A percentile compares a stretch with the other conserved stretches of the same genome.
phyloP scores from a whole-genome alignment of 331 rosid species.

The Dryas integrifolia region DNA sequence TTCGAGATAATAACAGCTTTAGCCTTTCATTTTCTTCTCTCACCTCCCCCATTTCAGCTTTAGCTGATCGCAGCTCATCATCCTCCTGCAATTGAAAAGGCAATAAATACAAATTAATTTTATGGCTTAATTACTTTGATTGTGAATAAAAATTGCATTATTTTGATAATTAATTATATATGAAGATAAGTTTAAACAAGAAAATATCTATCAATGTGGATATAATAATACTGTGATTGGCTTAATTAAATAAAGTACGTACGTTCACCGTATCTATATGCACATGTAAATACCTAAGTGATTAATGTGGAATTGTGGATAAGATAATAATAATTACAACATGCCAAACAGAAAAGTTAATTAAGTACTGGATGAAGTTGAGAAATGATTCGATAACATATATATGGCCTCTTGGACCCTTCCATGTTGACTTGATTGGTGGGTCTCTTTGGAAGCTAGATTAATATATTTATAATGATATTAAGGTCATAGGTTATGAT shows the following conservation, averaged over 20 bases:
- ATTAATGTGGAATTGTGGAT: no score
- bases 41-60: constrained; percentile 41
- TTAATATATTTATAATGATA: no score
- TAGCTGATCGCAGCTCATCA: constrained; percentile 32
- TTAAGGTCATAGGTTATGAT: neutral
- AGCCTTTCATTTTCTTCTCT: constrained; percentile 55
- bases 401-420: constrained; percentile 2
- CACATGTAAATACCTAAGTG: no score
- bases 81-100: constrained; percentile 23
- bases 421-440: neutral
- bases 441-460: constrained; percentile 1
- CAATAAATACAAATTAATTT: constrained; percentile 1
- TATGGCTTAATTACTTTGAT: no score
- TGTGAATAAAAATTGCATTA: no score
- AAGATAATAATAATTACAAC: no score
- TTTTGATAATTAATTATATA: no score
- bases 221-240: neutral
- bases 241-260: no score
- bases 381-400: neutral
- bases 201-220: neutral
- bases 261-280: no score
- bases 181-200: neutral
- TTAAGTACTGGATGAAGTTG: neutral
- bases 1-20: constrained; percentile 30
- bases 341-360: no score